Evolutionary conservation across 805 yeast genomes (phyloP).

Genomic region (Candida glaebosa): DNA sequence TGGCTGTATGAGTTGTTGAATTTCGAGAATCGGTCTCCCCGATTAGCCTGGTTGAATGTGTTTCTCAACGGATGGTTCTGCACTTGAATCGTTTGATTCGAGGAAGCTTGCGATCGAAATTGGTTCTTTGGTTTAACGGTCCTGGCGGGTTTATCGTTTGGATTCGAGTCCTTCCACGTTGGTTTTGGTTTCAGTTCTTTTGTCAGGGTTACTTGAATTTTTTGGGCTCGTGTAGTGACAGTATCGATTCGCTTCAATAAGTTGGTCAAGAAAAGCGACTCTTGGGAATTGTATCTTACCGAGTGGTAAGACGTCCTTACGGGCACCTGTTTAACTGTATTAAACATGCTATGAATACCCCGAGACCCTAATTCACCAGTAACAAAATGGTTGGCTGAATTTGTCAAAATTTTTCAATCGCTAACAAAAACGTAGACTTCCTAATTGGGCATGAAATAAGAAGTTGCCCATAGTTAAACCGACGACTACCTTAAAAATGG

Average conservation of each 20-base stretch:
- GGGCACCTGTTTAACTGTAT: slow-evolving; percentile 2
- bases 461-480: background rate
- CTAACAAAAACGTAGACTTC: slow-evolving; percentile 5
- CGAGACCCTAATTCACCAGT: background rate
- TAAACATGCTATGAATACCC: slow-evolving; percentile 4
- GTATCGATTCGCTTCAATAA: slow-evolving; percentile 35
- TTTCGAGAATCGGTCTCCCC: background rate
- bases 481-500: too few species aligned
- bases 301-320: slow-evolving; percentile 3
- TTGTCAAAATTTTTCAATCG: slow-evolving; percentile 4
- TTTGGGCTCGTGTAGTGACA: slow-evolving; percentile 18
- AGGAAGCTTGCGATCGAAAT: background rate
- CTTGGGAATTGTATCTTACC: slow-evolving; percentile 10
- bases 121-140: background rate
- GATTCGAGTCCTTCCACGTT: background rate
- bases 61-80: slow-evolving; percentile 5
- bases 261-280: slow-evolving; percentile 26
- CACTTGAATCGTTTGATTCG: slow-evolving; percentile 1
- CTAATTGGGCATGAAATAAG: slow-evolving; percentile 4
- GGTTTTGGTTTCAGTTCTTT: background rate
- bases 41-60: slow-evolving; percentile 1
- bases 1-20: background rate
- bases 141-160: background rate
- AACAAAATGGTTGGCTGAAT: background rate
- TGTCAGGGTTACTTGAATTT: background rate